Conservation (phyloP, 148 eudicot genomes). For the Rhododendron williamsianum region DNA sequence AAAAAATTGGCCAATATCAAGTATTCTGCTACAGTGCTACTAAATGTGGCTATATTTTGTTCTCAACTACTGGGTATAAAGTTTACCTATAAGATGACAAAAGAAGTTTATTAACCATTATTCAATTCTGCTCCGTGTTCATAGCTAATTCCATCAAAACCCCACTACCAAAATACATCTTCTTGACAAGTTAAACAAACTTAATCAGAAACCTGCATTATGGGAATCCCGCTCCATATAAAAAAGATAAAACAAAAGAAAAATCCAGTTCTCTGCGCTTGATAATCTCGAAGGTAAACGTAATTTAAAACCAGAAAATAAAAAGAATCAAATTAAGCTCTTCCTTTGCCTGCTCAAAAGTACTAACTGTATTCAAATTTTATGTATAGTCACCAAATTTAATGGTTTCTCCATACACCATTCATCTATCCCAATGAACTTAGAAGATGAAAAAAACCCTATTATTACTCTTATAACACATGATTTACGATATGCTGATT, state of each 20-base stretch:
- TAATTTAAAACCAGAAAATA: neutral
- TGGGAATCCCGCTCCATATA: neutral
- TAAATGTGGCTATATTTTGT: neutral
- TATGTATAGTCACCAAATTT: neutral
- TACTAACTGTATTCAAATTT: neutral
- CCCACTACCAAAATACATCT: neutral
- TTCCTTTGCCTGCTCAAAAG: neutral
- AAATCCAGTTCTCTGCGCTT: neutral
- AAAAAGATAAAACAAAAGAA: neutral
- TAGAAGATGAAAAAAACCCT: neutral
- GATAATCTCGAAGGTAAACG: neutral
- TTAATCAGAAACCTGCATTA: neutral
- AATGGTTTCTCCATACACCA: neutral
- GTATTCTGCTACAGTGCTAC: neutral
- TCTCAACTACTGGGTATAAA: neutral
- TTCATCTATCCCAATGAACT: neutral
- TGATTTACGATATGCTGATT: neutral
- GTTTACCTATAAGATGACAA: neutral
- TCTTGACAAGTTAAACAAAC: neutral
- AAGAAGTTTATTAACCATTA: neutral
- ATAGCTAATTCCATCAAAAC: neutral
- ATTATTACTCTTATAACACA: neutral
- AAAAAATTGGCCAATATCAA: neutral
- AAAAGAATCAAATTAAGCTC: neutral
- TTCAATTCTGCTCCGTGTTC: neutral